These are phyloP conservation scores for Hippophae rhamnoides DNA, from an alignment of 306 rosid genomes.

Conservation along the genomic window DNA sequence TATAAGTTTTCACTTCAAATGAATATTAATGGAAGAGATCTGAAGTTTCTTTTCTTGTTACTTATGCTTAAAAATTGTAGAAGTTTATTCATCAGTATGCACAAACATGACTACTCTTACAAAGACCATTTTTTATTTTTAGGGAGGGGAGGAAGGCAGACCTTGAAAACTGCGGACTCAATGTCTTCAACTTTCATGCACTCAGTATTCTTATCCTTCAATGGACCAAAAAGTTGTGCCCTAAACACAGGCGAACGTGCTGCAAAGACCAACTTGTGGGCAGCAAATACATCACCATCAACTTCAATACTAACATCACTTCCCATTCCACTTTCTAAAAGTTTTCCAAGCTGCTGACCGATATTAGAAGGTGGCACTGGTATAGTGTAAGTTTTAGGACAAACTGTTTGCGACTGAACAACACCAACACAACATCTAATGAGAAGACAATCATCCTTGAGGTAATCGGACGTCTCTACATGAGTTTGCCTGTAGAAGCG, in stretches of 20 bases:
- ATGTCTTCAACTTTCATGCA: conserved; percentile 51
- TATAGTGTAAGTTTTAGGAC: conserved; percentile 44
- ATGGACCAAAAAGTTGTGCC: conserved; percentile 59
- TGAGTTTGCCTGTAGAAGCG: conserved; percentile 45
- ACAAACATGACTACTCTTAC: no score
- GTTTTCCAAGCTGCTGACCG: conserved; percentile 41
- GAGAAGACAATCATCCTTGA: conserved; percentile 49
- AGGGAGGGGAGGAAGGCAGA: conserved; percentile 5
- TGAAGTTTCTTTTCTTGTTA: no score
- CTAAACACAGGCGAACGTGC: conserved; percentile 58
- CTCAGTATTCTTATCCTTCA: conserved; percentile 41
- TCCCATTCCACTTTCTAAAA: conserved; percentile 43
- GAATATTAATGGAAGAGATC: no score
- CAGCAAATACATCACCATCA: conserved; percentile 42
- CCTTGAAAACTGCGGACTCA: conserved; percentile 50
- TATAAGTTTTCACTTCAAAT: no score
- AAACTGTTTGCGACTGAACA: conserved; percentile 41
- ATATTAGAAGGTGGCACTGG: conserved; percentile 38
- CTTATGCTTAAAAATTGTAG: no score
- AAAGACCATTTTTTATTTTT: no score
- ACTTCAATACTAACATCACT: conserved; percentile 53
- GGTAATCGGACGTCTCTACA: conserved; percentile 47
- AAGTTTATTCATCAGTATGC: no score
- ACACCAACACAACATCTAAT: conserved; percentile 55
- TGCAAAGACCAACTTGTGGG: conserved; percentile 56